Percentiles rank a stretch among this genome's conserved stretches.
Conservation (phyloP, 225 moss, liverwort and hornwort genomes). For the Bryoerythrophyllum caledonicum region DNA sequence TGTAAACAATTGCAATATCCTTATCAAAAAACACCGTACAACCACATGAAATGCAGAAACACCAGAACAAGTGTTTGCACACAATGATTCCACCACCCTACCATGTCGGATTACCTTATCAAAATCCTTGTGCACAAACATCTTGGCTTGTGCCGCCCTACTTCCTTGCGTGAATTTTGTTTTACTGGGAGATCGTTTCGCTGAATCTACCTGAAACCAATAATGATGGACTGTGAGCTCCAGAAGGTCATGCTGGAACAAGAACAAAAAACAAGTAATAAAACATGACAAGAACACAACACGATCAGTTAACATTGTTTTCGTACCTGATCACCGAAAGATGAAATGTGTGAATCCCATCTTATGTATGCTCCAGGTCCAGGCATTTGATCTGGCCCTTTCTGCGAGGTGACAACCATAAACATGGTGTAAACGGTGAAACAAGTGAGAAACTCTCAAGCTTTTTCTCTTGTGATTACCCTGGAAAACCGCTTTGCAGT, state of each 20-base stretch:
- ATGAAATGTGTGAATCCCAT: constrained; percentile 48
- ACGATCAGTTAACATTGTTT: neutral
- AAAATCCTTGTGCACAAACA: constrained; percentile 78
- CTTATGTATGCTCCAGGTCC: constrained; percentile 81
- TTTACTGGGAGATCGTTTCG: constrained; percentile 75
- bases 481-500: constrained; percentile 48
- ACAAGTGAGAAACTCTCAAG: neutral
- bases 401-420: constrained; percentile 46
- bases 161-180: constrained; percentile 73
- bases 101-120: constrained; percentile 59
- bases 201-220: constrained; percentile 51
- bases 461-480: constrained; percentile 14
- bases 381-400: constrained; percentile 57
- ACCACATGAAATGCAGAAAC: neutral
- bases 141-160: constrained; percentile 79
- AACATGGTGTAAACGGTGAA: neutral
- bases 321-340: constrained; percentile 73
- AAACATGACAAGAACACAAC: neutral
- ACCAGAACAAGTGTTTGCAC: neutral
- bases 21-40: neutral
- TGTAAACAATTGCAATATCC: constrained; percentile 15
- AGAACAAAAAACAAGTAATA: constrained; percentile 8
- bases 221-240: constrained; percentile 14
- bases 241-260: neutral
- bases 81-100: neutral